Evolutionary conservation across 192 early-diverging fungal genomes (phyloP).

Genomic region (Gryganskiella cystojenkinii): DNA sequence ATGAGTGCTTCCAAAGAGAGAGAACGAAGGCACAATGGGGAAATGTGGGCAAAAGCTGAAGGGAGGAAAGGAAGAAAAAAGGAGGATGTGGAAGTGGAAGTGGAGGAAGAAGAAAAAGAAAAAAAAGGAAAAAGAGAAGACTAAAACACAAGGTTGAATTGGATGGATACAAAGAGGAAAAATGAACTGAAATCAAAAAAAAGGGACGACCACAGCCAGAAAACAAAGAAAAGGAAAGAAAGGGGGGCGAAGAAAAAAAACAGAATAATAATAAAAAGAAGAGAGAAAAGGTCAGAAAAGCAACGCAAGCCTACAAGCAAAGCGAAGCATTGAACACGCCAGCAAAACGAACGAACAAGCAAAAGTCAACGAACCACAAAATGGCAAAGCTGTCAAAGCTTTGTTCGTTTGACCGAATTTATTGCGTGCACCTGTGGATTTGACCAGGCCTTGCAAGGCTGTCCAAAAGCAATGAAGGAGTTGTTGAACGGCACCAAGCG

Average conservation of each 20-base stretch:
- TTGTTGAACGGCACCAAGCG: too few species aligned
- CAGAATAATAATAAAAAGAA: not conserved
- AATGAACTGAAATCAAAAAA: constrained; percentile 4
- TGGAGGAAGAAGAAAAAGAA: not conserved
- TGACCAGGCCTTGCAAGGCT: too few species aligned
- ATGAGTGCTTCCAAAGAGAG: not conserved
- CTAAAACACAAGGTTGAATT: not conserved
- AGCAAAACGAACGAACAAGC: not conserved
- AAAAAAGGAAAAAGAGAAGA: not conserved
- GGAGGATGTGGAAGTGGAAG: not conserved
- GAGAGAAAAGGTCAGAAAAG: not conserved
- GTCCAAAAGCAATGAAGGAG: too few species aligned
- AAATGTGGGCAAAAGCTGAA: not conserved
- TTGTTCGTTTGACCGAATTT: too few species aligned
- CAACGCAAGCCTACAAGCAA: not conserved
- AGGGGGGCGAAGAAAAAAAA: not conserved
- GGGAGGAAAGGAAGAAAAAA: not conserved
- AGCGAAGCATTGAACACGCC: not conserved
- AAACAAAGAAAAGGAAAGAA: not conserved
- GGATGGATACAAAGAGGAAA: not conserved
- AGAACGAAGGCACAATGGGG: not conserved
- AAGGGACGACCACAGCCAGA: constrained; percentile 4
- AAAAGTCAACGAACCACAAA: not conserved
- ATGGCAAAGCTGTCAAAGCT: too few species aligned
- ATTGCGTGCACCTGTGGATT: too few species aligned